These are phyloP conservation scores for Epithele typhae DNA, from an alignment of 768 basidiomycete genomes.

Conservation along the genomic window DNA sequence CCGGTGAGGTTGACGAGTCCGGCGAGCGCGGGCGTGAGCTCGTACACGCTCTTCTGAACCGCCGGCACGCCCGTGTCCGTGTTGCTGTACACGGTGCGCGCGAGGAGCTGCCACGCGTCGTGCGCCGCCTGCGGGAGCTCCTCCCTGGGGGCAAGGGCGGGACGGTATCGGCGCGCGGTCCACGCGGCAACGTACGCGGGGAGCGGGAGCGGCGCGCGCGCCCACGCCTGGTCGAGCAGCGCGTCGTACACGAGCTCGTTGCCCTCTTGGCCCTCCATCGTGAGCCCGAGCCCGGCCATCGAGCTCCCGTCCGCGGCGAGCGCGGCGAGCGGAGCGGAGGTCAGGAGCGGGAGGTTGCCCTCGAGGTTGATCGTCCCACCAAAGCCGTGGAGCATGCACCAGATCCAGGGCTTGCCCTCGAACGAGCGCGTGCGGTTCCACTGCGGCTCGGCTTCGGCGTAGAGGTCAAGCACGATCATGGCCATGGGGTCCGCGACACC, in stretches of 20 bases:
- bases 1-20: slow-evolving; percentile 31
- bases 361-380: slow-evolving; percentile 36
- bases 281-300: slow-evolving; percentile 36
- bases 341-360: slow-evolving; percentile 33
- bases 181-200: slow-evolving; percentile 29
- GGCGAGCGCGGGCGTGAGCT: slow-evolving; percentile 29
- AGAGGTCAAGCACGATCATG: slow-evolving; percentile 41
- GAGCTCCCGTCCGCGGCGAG: slow-evolving; percentile 26
- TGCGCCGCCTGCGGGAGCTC: slow-evolving; percentile 22
- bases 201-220: slow-evolving; percentile 28
- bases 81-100: slow-evolving; percentile 36
- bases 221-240: slow-evolving; percentile 40
- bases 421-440: slow-evolving; percentile 37
- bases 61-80: slow-evolving; percentile 28
- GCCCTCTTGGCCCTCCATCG: slow-evolving; percentile 38
- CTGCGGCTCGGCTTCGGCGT: slow-evolving; percentile 36
- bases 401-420: slow-evolving; percentile 38
- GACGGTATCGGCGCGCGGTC: slow-evolving; percentile 32
- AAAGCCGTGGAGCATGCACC: slow-evolving; percentile 38
- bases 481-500: slow-evolving; percentile 32
- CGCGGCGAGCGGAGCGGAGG: slow-evolving; percentile 28
- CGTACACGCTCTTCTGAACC: slow-evolving; percentile 34
- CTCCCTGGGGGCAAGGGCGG: no score
- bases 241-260: slow-evolving; percentile 41
- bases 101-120: slow-evolving; percentile 34